Conservation (phyloP, 2,329 filamentous ascomycete species). For the Juglanconis oblonga region DNA sequence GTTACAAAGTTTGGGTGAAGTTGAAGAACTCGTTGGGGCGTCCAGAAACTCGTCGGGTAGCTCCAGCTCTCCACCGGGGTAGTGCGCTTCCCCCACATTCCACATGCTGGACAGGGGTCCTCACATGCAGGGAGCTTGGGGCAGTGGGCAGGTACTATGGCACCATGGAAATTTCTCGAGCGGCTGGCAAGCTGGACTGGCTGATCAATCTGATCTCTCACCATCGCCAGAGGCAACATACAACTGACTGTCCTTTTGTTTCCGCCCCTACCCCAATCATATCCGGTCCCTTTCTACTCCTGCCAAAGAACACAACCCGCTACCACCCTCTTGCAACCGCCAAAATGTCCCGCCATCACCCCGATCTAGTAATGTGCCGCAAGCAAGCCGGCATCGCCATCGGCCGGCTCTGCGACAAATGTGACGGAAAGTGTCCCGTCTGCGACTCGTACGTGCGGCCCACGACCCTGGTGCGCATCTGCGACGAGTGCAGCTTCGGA, state of each 20-base stretch:
- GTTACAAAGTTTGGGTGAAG: background rate
- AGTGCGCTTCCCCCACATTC: background rate
- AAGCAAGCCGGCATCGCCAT: conserved; percentile 97
- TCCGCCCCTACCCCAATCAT: background rate
- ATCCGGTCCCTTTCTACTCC: background rate
- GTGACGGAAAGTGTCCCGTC: conserved; percentile 98
- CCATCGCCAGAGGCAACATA: background rate
- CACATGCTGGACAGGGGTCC: background rate
- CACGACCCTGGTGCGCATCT: conserved; percentile 95
- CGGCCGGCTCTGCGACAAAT: conserved; percentile 98
- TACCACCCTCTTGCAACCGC: background rate
- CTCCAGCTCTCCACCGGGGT: background rate
- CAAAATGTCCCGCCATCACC: conserved; percentile 89
- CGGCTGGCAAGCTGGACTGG: conserved; percentile 1
- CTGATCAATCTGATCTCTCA: conserved; percentile 1
- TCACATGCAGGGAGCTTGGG: background rate
- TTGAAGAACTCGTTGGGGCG: background rate
- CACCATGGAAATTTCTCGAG: conserved; percentile 1
- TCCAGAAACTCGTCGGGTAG: background rate
- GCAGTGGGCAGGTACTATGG: background rate
- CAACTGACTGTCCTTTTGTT: background rate
- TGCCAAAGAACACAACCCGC: background rate
- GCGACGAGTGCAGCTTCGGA: conserved; percentile 98
- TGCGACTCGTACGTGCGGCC: conserved; percentile 99
- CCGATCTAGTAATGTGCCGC: conserved; percentile 99